Evolutionary conservation across 2,329 filamentous ascomycete species (phyloP), one percentile per base, ranked within the genome.

Genomic region (Penicillium sp.): DNA sequence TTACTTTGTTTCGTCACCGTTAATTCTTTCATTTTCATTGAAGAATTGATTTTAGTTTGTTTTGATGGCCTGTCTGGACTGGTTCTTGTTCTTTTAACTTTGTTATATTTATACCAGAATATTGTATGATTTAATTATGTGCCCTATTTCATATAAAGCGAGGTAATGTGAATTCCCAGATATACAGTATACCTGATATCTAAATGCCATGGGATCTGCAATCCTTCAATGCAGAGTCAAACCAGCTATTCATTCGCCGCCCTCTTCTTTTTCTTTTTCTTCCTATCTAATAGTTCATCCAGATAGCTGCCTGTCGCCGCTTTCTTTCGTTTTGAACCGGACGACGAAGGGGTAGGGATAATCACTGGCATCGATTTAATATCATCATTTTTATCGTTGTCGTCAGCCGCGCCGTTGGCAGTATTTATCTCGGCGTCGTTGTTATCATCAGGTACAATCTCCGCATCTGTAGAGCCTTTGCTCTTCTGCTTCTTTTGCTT

Each of bases 261-360:
- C 18, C 30, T 49, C 30, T 46, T 52, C 38, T 54, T 58, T 65
- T 79, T 79, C 70, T 82, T 83, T 61, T 76, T 79, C 7, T 76
- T 75, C 55, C 72, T 62, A 48, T 72, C 65, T 48, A 77, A 62
- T 16, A 84, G 66, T 61, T 84, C 79, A 65, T 85, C 82, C 23
- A 85, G 69, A 63, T 80, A 84, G 59, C 75, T 82, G 14, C 65
- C 71, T 1, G 71, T 52, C n/a, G 56, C 50, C 1, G 57, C 20
- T 18, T 45, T 56, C 28, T 52, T 48, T 43, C 56, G 54, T 52
- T 52, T 52, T 23, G 40, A 12, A 12, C 50, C 55, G 35, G 55
- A 9, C 58, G 52, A 49, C 52, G 49, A 35, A 11, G 50, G 18
- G 8, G 45, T 51, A 5, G 55, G 43, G 30, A 52, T 7, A 11